A percentile compares a stretch with the other conserved stretches of the same genome.
phyloP scores from a whole-genome alignment of 345 rosid species.

The Salix udensis region DNA sequence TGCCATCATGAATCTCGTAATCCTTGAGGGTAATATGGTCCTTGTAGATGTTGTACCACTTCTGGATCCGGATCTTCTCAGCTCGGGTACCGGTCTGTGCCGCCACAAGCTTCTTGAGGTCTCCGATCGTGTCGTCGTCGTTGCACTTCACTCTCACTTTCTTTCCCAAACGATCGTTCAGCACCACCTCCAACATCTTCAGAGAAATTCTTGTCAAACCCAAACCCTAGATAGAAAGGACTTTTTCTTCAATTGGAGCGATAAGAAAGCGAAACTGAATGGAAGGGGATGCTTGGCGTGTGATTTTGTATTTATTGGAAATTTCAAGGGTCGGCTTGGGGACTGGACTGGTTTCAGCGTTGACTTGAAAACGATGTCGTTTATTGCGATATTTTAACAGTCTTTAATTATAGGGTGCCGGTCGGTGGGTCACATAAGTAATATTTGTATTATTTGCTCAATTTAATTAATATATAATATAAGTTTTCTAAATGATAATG shows the following conservation, averaged over 20 bases:
- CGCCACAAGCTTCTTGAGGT: constrained; percentile 41
- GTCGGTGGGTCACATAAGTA: neutral
- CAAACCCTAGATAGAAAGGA: neutral
- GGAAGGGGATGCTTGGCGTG: neutral
- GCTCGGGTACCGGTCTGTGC: constrained; percentile 43
- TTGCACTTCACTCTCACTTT: constrained; percentile 38
- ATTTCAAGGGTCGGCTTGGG: neutral
- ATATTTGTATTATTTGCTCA: too few species aligned
- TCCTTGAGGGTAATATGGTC: constrained; percentile 35
- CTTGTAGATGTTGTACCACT: constrained; percentile 42
- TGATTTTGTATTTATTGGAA: neutral
- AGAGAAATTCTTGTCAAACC: neutral
- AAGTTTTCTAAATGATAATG: too few species aligned
- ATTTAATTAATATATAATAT: too few species aligned
- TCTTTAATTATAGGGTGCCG: neutral
- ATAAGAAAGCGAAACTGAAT: neutral
- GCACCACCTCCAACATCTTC: constrained; percentile 37
- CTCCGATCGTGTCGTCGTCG: constrained; percentile 36
- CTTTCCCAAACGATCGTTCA: constrained; percentile 38
- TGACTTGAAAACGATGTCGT: neutral
- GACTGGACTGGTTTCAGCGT: neutral
- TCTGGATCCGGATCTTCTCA: constrained; percentile 48
- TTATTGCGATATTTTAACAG: neutral
- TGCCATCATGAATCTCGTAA: constrained; percentile 37
- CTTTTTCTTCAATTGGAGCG: neutral